Evolutionary conservation across 169 alveolate genomes (phyloP).

Genomic region (Plasmodium sp.): DNA sequence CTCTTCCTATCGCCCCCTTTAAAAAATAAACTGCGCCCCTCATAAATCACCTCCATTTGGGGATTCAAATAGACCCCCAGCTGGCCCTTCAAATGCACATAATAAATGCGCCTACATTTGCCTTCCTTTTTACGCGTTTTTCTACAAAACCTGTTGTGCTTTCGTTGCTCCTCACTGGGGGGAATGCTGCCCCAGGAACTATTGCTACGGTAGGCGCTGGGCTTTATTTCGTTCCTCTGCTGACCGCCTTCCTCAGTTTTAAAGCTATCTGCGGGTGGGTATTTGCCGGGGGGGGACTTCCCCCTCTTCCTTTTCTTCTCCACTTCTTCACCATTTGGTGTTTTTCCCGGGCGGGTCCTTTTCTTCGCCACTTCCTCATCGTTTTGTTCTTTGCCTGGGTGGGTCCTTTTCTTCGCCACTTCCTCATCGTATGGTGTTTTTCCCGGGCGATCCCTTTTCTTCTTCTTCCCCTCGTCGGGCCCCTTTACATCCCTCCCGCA

Average conservation of each 20-base stretch:
- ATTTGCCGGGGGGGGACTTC: background rate
- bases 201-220: background rate
- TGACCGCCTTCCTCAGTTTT: background rate
- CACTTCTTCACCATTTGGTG: background rate
- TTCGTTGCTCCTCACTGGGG: background rate
- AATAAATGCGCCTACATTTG: background rate
- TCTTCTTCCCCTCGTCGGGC: background rate
- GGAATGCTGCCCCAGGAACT: background rate
- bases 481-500: background rate
- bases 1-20: background rate
- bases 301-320: background rate
- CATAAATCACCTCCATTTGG: background rate
- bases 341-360: background rate
- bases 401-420: too few species aligned
- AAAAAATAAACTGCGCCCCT: conserved; percentile 13
- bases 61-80: conserved; percentile 2
- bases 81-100: conserved; percentile 5
- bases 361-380: background rate
- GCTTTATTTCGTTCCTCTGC: background rate
- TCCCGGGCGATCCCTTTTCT: background rate
- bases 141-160: background rate
- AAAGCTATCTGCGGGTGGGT: background rate
- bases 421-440: background rate
- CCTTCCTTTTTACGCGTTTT: background rate
- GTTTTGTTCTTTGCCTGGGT: background rate